Evolutionary conservation across 352 stramenopile species (phyloP), one percentile per base, ranked within the genome.

Genomic region (Phytophthora melonis): DNA sequence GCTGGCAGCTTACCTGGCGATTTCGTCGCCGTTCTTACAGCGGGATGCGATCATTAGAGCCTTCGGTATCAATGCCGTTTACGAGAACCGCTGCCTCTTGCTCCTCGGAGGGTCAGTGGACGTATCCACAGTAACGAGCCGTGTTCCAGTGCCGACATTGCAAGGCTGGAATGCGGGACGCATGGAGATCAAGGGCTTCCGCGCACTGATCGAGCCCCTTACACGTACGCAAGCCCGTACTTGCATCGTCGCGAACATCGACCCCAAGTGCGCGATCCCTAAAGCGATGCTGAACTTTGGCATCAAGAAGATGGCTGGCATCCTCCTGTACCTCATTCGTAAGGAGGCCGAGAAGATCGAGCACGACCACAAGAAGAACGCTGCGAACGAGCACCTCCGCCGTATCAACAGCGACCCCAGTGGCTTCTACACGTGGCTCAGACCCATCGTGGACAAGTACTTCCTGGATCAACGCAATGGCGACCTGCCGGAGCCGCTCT

Each of bases 301-400:
- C 2, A 90, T 94, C 63, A 96, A 96, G 72, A 96, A 96, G 63
- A 79, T 93, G 41, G 89, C 89, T 14, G 89, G 89, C 0, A 79
- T 96, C 32, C 45, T 96, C 62, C 73, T 94, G 21, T 94, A 91
- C 56, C 69, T 96, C 21, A 80, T 96, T 19, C 80, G 86, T 6
- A 89, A 89, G 63, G 87, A 96, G 70, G 86, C 89, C 14, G 84
- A 94, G 61, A 96, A 91, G 64, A 92, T 93, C 18, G 84, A 94
- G 66, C 78, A 90, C 25, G 76, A 82, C 3, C 70, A 87, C 36
- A 84, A 83, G 11, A 83, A 84, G 14, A 27, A 39, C 2, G 27
- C 45, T 2, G 32, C 62, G 5, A 91, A 92, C 19, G 86, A 92
- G 23, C 82, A 94, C 57, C 61, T 93, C 8, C 49, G 63, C 16